phyloP scores from a whole-genome alignment of 306 rosid species.

The Nissolia schottii region DNA sequence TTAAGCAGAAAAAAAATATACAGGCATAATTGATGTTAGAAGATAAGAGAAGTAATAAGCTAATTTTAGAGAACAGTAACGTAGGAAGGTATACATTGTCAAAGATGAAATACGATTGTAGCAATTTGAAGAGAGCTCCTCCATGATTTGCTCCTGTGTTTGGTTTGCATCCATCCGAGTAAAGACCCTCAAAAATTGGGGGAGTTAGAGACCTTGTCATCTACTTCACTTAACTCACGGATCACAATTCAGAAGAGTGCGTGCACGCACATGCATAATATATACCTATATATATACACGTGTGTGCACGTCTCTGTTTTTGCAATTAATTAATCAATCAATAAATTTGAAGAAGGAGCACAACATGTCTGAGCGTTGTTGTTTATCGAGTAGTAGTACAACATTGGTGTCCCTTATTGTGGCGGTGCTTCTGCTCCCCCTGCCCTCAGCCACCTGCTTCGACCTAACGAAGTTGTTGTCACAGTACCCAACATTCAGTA shows the following conservation, averaged over 20 bases:
- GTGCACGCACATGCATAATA: no score
- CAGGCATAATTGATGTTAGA: not conserved
- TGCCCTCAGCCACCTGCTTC: not conserved
- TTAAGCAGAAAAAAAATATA: not conserved
- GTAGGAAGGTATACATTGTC: not conserved
- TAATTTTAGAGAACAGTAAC: not conserved
- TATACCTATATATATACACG: not conserved
- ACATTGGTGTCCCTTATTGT: not conserved
- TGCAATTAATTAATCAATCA: not conserved
- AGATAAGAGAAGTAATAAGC: not conserved
- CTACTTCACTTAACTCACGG: not conserved
- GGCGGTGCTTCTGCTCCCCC: not conserved
- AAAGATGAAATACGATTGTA: constrained; percentile 5
- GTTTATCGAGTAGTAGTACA: not conserved
- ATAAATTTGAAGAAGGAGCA: not conserved
- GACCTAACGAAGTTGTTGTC: constrained; percentile 28
- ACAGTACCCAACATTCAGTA: constrained; percentile 21
- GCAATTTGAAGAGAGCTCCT: constrained; percentile 6
- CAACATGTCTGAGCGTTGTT: not conserved
- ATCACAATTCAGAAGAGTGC: not conserved
- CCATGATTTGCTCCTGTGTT: not conserved
- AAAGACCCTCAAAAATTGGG: constrained; percentile 11
- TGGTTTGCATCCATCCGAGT: constrained; percentile 17
- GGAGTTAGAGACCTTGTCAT: not conserved
- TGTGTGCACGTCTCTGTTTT: not conserved